Conservation (phyloP, 306 rosid species). For the Arachis stenosperma region DNA sequence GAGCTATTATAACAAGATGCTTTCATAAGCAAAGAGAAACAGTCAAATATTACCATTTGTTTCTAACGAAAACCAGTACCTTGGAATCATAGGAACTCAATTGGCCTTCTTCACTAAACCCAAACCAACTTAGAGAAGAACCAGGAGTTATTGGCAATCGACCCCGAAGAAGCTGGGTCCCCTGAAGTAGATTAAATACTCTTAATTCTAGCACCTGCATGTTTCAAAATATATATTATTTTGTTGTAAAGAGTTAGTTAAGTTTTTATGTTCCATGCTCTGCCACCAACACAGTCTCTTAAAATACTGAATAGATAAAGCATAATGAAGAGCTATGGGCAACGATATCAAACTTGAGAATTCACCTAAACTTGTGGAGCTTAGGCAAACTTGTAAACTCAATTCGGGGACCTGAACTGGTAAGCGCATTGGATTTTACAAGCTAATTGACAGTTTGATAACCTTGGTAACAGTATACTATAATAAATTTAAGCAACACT, state of each 20-base stretch:
- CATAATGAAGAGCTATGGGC: not conserved
- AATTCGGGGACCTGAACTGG: no score
- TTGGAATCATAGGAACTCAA: slow-evolving; percentile 88
- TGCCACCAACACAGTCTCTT: slow-evolving; percentile 9
- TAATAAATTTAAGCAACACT: slow-evolving; percentile 7
- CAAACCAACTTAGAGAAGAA: slow-evolving; percentile 83
- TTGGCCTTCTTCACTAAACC: slow-evolving; percentile 89
- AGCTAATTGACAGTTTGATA: no score
- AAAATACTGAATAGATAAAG: slow-evolving; percentile 9
- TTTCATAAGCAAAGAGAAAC: slow-evolving; percentile 17
- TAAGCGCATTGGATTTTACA: no score
- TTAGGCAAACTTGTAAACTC: no score
- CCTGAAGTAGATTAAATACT: slow-evolving; percentile 60
- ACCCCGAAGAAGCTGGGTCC: slow-evolving; percentile 63
- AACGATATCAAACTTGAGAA: no score
- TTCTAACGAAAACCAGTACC: slow-evolving; percentile 49
- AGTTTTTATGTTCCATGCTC: slow-evolving; percentile 16
- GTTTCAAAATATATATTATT: slow-evolving; percentile 31
- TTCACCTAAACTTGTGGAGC: no score
- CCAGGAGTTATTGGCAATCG: slow-evolving; percentile 86
- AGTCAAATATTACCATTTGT: slow-evolving; percentile 16
- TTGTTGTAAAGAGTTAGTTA: slow-evolving; percentile 24
- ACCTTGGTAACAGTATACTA: not conserved
- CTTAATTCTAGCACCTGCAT: slow-evolving; percentile 77
- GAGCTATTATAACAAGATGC: slow-evolving; percentile 35